A percentile compares a stretch with the other conserved stretches of the same genome.
phyloP scores from a whole-genome alignment of 331 rosid species.

The Pyracantha coccinea region DNA sequence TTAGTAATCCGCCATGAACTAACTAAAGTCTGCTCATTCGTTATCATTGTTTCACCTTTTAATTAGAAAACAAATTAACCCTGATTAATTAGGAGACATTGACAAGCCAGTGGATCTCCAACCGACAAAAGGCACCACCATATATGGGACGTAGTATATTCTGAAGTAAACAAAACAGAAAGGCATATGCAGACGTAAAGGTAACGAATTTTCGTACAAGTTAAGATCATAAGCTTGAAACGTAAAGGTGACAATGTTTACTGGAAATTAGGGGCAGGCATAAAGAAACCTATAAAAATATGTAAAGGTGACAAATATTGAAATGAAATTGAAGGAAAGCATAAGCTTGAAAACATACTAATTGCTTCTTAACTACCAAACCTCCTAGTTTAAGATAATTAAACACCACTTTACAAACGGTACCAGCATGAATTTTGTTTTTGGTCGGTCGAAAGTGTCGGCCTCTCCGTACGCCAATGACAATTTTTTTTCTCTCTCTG shows the following conservation, averaged over 20 bases:
- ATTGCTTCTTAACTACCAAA: not conserved
- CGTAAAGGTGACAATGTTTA: not conserved
- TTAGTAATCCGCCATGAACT: too few species aligned
- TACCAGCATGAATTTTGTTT: conserved; percentile 3
- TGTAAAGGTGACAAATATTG: not conserved
- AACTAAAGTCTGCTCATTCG: too few species aligned
- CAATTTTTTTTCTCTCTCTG: not conserved
- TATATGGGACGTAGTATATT: not conserved
- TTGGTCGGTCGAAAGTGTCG: conserved; percentile 4
- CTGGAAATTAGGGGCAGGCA: too few species aligned
- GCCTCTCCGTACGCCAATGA: not conserved
- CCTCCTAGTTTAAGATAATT: not conserved
- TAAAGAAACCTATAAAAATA: not conserved
- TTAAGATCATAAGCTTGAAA: not conserved
- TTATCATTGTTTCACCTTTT: too few species aligned
- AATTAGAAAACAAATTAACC: too few species aligned
- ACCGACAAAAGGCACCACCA: not conserved
- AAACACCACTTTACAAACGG: not conserved
- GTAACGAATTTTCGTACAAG: too few species aligned
- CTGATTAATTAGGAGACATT: not conserved
- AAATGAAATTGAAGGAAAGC: not conserved
- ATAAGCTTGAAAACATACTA: not conserved
- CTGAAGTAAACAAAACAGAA: not conserved
- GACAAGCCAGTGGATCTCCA: not conserved
- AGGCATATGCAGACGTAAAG: too few species aligned